A percentile compares a stretch with the other conserved stretches of the same genome.
Conservation (phyloP, 208 protist species). For the Acanthamoeba quina region DNA sequence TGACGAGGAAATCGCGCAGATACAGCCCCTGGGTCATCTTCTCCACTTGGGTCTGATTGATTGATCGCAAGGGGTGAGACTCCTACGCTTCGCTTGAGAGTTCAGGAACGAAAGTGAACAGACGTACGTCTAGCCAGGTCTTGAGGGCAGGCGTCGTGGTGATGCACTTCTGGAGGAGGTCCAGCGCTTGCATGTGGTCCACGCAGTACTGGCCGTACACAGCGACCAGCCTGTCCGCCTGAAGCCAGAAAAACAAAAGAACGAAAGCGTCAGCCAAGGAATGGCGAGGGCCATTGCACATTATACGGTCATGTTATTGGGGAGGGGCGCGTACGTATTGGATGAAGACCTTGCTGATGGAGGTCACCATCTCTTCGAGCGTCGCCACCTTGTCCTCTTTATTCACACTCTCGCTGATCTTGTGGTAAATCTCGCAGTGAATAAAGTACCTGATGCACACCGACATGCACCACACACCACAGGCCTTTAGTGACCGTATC, state of each 20-base stretch:
- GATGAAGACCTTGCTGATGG: slow-evolving; percentile 28
- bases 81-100: neutral
- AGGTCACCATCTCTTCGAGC: slow-evolving; percentile 18
- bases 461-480: too few species aligned
- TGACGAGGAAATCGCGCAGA: slow-evolving; percentile 41
- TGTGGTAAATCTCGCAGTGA: slow-evolving; percentile 30
- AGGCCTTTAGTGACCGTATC: too few species aligned
- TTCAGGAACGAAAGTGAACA: neutral
- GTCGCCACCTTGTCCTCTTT: slow-evolving; percentile 12
- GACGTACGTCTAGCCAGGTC: slow-evolving; percentile 29
- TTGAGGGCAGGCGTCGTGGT: neutral
- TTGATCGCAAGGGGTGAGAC: neutral
- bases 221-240: neutral
- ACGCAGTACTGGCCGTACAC: slow-evolving; percentile 49
- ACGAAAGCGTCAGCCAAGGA: neutral
- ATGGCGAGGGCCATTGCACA: neutral
- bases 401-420: slow-evolving; percentile 42
- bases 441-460: neutral
- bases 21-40: slow-evolving; percentile 46
- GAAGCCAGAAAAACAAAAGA: neutral
- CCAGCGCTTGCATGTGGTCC: slow-evolving; percentile 12
- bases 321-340: slow-evolving; percentile 13
- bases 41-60: neutral
- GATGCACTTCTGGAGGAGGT: slow-evolving; percentile 46
- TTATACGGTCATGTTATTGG: neutral